Evolutionary conservation across 1,284 basidiomycete genomes (phyloP).

Genomic region (Ustilago trichophora): DNA sequence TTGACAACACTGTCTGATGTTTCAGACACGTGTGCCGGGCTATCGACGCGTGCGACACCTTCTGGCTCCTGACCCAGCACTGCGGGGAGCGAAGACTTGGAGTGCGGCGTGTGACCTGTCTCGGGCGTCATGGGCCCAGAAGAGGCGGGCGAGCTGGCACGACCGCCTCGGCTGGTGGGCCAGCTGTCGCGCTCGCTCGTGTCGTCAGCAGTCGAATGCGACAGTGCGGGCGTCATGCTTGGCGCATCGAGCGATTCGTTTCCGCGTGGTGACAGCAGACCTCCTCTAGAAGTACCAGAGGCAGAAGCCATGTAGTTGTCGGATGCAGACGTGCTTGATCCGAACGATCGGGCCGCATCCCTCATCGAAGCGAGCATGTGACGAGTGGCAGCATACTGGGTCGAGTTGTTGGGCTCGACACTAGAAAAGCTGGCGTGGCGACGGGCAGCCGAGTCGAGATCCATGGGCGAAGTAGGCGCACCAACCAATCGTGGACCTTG

Average conservation of each 20-base stretch:
- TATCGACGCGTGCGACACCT: slow-evolving; percentile 2
- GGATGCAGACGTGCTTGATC: slow-evolving; percentile 9
- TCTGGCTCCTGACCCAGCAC: slow-evolving; percentile 7
- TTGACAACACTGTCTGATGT: slow-evolving; percentile 30
- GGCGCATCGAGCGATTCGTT: slow-evolving; percentile 9
- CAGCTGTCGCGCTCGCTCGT: slow-evolving; percentile 50
- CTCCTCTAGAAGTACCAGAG: background rate
- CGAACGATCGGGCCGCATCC: background rate
- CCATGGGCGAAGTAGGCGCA: background rate
- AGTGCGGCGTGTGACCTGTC: background rate
- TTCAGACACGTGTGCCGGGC: slow-evolving; percentile 20
- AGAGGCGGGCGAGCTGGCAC: slow-evolving; percentile 12
- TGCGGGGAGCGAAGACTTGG: slow-evolving; percentile 9
- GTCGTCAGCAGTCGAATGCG: slow-evolving; percentile 27
- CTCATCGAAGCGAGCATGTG: slow-evolving; percentile 23
- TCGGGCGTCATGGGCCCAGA: slow-evolving; percentile 30
- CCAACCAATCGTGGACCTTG: slow-evolving; percentile 3
- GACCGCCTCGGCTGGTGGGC: slow-evolving; percentile 40
- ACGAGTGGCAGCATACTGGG: slow-evolving; percentile 21
- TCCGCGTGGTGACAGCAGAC: background rate
- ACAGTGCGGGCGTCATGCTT: slow-evolving; percentile 24
- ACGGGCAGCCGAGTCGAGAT: slow-evolving; percentile 18
- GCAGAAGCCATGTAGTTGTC: background rate
- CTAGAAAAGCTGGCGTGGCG: slow-evolving; percentile 51
- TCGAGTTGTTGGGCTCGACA: slow-evolving; percentile 31